Base-by-base conservation (phyloP, 306 rosid species). In the Castanea mollissima region DNA sequence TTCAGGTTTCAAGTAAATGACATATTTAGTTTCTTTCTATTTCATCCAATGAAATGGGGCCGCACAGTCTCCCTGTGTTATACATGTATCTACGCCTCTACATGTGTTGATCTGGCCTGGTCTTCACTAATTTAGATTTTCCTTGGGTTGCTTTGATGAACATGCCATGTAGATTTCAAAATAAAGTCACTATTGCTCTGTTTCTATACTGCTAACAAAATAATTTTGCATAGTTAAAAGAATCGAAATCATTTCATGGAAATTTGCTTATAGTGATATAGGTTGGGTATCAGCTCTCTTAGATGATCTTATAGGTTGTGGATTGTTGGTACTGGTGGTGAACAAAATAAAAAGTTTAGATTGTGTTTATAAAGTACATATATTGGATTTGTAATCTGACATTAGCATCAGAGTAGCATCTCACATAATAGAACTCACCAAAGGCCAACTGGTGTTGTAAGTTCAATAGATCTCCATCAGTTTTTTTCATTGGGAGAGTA, bases 251-350 rank as follows among this genome's bases (percentile, higher is more conserved):
- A 5, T 74, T 27, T 74, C 11, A 0, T 2, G 23, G 16, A n/a
- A 35, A 25, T 38, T 58, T 35, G 7, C 35, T 20, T 58, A 11
- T 20, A 20, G 52, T 46, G 18, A 32, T 31, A 32, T 34, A 31
- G 49, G 71, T 23, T 31, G 71, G 71, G 3, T 65, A 65, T 8
- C 21, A 58, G 27, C 29, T 58, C 27, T 3, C 8, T 32, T 65
- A 18, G 46, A 65, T 65, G 71, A 32, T 31, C 19, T 65, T 16
- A 65, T 32, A 20, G 49, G 63, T 70, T 81, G 65, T 81, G 34
- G 51, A 58, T 73, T 34, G 54, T 51, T 78, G 15, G 54, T 11
- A 23, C 59, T 78, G 71, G 32, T 49, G 46, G 76, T 82, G 57
- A 73, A 62, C 60, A 69, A 27, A 44, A 12, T 6, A 8, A 52